Percentiles rank a stretch among this genome's conserved stretches.
Conservation (phyloP, 106 monocot genomes). For the Chionographis japonica region DNA sequence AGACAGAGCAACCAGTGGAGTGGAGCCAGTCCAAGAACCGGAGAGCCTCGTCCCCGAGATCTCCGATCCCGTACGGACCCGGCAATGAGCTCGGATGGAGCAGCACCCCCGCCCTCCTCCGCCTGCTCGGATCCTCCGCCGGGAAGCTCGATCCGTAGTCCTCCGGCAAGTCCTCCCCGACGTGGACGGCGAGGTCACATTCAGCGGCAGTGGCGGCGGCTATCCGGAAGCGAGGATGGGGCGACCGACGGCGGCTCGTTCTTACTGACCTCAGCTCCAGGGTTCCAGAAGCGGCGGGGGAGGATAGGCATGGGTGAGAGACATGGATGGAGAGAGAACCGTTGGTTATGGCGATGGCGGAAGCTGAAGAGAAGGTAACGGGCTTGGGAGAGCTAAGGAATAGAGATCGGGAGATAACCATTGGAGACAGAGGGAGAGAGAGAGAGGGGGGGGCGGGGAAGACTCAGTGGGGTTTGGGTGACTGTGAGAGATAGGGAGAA, state of each 20-base stretch:
- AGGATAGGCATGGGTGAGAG: neutral
- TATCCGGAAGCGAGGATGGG: no score
- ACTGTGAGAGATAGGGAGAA: no score
- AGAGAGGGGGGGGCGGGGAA: no score
- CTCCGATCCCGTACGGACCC: slow-evolving; percentile 83
- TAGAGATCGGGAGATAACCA: slow-evolving; percentile 10
- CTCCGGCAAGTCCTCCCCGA: slow-evolving; percentile 72
- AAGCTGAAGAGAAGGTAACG: neutral
- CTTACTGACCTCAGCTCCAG: no score
- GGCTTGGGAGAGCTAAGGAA: neutral
- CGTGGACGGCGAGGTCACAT: neutral
- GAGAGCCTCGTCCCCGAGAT: slow-evolving; percentile 77
- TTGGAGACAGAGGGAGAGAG: neutral
- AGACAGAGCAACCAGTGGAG: slow-evolving; percentile 65
- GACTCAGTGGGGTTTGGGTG: no score
- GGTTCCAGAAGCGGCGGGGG: neutral
- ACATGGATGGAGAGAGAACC: neutral
- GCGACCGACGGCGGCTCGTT: neutral
- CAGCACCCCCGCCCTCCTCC: slow-evolving; percentile 72
- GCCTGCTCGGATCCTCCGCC: slow-evolving; percentile 30
- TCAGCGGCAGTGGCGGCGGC: neutral
- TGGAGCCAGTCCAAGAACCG: slow-evolving; percentile 86
- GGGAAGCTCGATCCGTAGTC: slow-evolving; percentile 58
- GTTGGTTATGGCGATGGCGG: slow-evolving; percentile 1
- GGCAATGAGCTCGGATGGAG: slow-evolving; percentile 84